A percentile compares a stretch with the other conserved stretches of the same genome.
Evolutionary conservation across 192 early-diverging fungal genomes (phyloP).

Genomic region (Coemansia sp.): DNA sequence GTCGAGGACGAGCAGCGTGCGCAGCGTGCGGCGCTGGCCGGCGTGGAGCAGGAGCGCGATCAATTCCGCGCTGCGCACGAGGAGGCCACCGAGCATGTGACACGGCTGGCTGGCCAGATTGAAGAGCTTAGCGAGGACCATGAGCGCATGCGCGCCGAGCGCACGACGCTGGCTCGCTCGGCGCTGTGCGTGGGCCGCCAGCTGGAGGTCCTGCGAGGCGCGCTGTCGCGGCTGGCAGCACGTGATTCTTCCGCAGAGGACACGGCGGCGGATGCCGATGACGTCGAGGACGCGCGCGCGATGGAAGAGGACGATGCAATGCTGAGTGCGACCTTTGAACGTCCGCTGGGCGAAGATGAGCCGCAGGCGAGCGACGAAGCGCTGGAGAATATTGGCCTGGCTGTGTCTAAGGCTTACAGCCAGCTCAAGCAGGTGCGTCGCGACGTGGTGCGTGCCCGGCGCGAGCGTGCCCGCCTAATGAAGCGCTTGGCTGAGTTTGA

Average conservation of each 20-base stretch:
- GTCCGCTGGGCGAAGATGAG: slow-evolving; percentile 12
- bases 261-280: slow-evolving; percentile 15
- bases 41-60: slow-evolving; percentile 42
- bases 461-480: slow-evolving; percentile 35
- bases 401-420: slow-evolving; percentile 24
- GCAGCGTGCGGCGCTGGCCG: slow-evolving; percentile 23
- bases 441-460: slow-evolving; percentile 18
- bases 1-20: slow-evolving; percentile 26
- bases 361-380: slow-evolving; percentile 22
- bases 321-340: slow-evolving; percentile 40
- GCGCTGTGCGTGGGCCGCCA: slow-evolving; percentile 35
- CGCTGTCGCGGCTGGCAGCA: slow-evolving; percentile 20
- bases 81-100: slow-evolving; percentile 30
- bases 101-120: slow-evolving; percentile 33
- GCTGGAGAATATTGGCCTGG: slow-evolving; percentile 31
- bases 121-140: slow-evolving; percentile 43
- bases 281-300: slow-evolving; percentile 23
- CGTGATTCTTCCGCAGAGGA: neutral
- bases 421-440: slow-evolving; percentile 32
- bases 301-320: slow-evolving; percentile 41
- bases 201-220: slow-evolving; percentile 25
- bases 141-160: slow-evolving; percentile 41
- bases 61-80: slow-evolving; percentile 45
- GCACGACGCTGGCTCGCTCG: slow-evolving; percentile 29
- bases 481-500: slow-evolving; percentile 40